Evolutionary conservation across 192 early-diverging fungal genomes (phyloP).

Genomic region (Coemansia sp.): DNA sequence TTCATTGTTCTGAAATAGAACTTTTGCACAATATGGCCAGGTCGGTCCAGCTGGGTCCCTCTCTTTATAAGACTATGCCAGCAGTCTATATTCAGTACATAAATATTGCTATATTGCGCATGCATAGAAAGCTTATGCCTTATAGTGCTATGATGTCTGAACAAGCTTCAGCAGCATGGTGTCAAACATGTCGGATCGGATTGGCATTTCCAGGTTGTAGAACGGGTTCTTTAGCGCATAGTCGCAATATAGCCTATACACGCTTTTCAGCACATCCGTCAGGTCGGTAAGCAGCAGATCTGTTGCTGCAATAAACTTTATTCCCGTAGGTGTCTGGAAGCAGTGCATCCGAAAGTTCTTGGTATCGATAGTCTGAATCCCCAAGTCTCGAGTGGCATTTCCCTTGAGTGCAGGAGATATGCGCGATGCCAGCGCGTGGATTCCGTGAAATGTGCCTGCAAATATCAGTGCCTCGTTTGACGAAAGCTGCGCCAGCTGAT

Average conservation of each 20-base stretch:
- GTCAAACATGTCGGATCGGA: constrained; percentile 95
- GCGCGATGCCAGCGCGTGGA: constrained; percentile 93
- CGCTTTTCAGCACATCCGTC: constrained; percentile 56
- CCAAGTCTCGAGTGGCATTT: constrained; percentile 61
- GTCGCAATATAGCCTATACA: constrained; percentile 91
- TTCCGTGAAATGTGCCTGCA: constrained; percentile 96
- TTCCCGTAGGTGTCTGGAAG: constrained; percentile 91
- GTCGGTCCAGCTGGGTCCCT: not conserved
- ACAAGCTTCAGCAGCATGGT: constrained; percentile 59
- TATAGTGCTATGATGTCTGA: constrained; percentile 6
- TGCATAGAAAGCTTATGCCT: not conserved
- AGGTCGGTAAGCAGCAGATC: constrained; percentile 71
- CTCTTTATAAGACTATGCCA: not conserved
- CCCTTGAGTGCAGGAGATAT: constrained; percentile 73
- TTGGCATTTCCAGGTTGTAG: constrained; percentile 98
- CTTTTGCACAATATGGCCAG: not conserved
- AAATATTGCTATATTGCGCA: not conserved
- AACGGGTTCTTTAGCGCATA: constrained; percentile 99
- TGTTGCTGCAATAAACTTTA: constrained; percentile 91
- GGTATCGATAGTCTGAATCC: constrained; percentile 91
- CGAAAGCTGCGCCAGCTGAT: constrained; percentile 77
- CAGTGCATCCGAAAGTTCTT: constrained; percentile 90
- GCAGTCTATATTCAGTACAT: not conserved
- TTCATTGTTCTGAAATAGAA: not conserved
- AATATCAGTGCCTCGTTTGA: constrained; percentile 97